phyloP scores from a whole-genome alignment of 495 filamentous ascomycete species.

The Umbilicaria muhlenbergii region DNA sequence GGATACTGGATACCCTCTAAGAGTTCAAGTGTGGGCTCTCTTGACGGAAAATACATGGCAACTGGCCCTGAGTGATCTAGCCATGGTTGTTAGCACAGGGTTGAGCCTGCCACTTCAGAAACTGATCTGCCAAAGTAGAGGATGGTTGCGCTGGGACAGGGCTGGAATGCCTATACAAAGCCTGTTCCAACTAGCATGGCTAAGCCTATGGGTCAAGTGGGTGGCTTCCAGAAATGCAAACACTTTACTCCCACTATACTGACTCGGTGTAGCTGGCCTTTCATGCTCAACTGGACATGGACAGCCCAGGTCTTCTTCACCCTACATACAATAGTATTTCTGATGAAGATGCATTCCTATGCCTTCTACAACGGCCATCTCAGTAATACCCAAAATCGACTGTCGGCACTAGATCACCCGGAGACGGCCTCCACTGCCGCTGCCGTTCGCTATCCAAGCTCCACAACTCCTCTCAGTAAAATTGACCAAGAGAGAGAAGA shows the following conservation, averaged over 20 bases:
- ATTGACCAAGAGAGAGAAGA: slow-evolving; percentile 19
- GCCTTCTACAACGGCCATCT: slow-evolving; percentile 96
- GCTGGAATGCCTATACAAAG: slow-evolving; percentile 72
- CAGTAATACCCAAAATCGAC: slow-evolving; percentile 63
- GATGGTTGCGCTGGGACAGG: slow-evolving; percentile 53
- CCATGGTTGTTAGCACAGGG: slow-evolving; percentile 67
- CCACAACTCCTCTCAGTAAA: slow-evolving; percentile 24
- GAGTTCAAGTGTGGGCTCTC: slow-evolving; percentile 70
- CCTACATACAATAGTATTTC: slow-evolving; percentile 72
- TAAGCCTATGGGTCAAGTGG: slow-evolving; percentile 66
- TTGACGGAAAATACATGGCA: slow-evolving; percentile 81
- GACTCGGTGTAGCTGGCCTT: slow-evolving; percentile 46
- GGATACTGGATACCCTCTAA: slow-evolving; percentile 76
- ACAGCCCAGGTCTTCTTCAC: slow-evolving; percentile 93
- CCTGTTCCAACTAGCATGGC: slow-evolving; percentile 63
- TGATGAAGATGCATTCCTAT: slow-evolving; percentile 99
- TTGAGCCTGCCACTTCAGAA: slow-evolving; percentile 60
- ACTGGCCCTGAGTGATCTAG: slow-evolving; percentile 62
- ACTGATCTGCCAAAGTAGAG: slow-evolving; percentile 37
- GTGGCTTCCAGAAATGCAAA: slow-evolving; percentile 10
- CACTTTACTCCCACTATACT: not conserved
- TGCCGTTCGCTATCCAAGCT: slow-evolving; percentile 62
- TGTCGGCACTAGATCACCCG: slow-evolving; percentile 66
- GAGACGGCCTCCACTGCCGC: slow-evolving; percentile 49
- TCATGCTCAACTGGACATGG: slow-evolving; percentile 78